phyloP scores from a whole-genome alignment of 768 basidiomycete genomes.

The Paxillus rubicundulus region DNA sequence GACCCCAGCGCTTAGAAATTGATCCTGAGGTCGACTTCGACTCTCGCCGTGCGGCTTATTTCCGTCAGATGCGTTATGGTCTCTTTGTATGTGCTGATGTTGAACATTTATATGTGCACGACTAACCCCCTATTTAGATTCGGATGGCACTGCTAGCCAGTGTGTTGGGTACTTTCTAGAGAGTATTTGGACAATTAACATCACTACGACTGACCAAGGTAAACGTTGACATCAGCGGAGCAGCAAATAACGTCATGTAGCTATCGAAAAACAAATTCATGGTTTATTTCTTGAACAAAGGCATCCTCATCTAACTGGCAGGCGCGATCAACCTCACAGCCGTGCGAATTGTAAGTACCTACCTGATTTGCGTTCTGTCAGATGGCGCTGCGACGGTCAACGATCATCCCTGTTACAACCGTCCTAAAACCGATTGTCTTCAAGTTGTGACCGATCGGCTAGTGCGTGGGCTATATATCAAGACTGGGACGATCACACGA shows the following conservation, averaged over 20 bases:
- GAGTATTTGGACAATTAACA: neutral
- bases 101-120: neutral
- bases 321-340: no score
- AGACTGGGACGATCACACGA: no score
- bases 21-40: conserved; percentile 99
- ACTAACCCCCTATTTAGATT: conserved; percentile 41
- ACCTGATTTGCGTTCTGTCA: no score
- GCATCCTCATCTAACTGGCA: no score
- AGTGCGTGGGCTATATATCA: no score
- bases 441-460: no score
- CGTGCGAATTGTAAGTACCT: no score
- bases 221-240: neutral
- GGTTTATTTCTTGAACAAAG: no score
- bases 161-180: conserved; percentile 43
- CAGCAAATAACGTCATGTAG: neutral
- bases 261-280: neutral
- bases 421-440: no score
- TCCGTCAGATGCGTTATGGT: conserved; percentile 98
- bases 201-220: neutral
- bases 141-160: conserved; percentile 80
- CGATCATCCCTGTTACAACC: no score
- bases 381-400: no score
- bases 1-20: conserved; percentile 66
- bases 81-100: conserved; percentile 71
- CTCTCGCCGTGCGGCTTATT: conserved; percentile 89